Evolutionary conservation across 2,329 filamentous ascomycete genomes (phyloP).

Genomic region (Taxawa tesnikishii): DNA sequence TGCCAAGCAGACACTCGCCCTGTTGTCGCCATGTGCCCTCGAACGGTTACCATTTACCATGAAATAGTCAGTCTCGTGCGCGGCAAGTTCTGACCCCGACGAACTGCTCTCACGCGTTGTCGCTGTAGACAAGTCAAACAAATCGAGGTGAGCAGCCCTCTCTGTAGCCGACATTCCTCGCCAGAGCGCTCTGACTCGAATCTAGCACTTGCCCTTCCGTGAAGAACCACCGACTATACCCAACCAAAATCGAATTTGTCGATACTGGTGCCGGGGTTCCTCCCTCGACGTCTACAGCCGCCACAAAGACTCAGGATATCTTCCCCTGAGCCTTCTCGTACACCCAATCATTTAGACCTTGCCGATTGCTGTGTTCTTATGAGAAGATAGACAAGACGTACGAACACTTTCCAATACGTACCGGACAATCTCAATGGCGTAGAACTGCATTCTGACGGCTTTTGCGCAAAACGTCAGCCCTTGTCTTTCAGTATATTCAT

Average conservation of each 20-base stretch:
- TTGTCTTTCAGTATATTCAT: neutral
- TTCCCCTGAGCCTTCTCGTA: constrained; percentile 68
- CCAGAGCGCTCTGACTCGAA: too few species aligned
- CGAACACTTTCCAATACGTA: constrained; percentile 21
- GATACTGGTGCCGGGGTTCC: too few species aligned
- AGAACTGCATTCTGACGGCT: constrained; percentile 70
- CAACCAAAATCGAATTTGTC: too few species aligned
- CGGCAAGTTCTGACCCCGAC: constrained; percentile 14
- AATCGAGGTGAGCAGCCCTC: too few species aligned
- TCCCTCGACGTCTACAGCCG: too few species aligned
- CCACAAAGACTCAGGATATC: constrained; percentile 18
- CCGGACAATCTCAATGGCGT: constrained; percentile 65
- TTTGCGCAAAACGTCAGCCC: constrained; percentile 2
- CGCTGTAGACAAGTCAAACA: too few species aligned
- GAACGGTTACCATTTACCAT: constrained; percentile 12
- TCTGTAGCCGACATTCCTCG: too few species aligned
- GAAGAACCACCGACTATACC: too few species aligned
- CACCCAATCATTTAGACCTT: constrained; percentile 92
- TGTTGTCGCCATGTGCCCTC: constrained; percentile 17
- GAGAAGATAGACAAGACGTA: constrained; percentile 4
- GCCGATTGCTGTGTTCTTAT: constrained; percentile 51
- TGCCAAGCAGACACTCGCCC: constrained; percentile 8
- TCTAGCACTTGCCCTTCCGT: too few species aligned
- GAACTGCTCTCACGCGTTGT: too few species aligned
- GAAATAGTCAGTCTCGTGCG: constrained; percentile 15